phyloP scores from a whole-genome alignment of 2,329 filamentous ascomycete genomes.

The Boeremia lycopersici region DNA sequence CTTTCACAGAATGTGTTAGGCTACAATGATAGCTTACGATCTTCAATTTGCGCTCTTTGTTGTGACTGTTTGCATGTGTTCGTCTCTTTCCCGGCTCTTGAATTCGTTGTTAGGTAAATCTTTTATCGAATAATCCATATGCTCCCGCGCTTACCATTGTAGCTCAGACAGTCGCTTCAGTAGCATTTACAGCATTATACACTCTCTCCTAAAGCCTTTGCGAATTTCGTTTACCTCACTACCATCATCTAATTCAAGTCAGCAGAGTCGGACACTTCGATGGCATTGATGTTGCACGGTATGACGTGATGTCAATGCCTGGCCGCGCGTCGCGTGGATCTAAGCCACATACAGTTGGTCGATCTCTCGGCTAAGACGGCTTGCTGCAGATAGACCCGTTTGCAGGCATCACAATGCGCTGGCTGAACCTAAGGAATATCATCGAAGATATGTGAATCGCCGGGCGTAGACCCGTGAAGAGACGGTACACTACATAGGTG shows the following conservation, averaged over 20 bases:
- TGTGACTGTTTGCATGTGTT: neutral
- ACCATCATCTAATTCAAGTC: too few relatives aligned
- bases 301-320: conserved; percentile 11
- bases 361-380: conserved; percentile 12
- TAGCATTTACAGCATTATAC: neutral
- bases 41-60: neutral
- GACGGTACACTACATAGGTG: neutral
- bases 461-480: neutral
- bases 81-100: neutral
- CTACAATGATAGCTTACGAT: conserved; percentile 11
- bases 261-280: neutral
- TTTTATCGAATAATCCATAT: too few relatives aligned
- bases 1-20: conserved; percentile 14
- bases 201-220: too few relatives aligned
- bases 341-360: neutral
- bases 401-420: conserved; percentile 8
- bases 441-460: neutral
- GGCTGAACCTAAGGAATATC: neutral
- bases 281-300: neutral
- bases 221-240: too few relatives aligned
- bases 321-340: conserved; percentile 15
- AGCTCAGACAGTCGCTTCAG: too few relatives aligned
- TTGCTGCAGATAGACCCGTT: conserved; percentile 7
- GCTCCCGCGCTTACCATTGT: too few relatives aligned
- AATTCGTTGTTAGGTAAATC: neutral